A percentile compares a stretch with the other conserved stretches of the same genome.
phyloP scores from a whole-genome alignment of 2,329 filamentous ascomycete genomes.

The Colletotrichum sidae region DNA sequence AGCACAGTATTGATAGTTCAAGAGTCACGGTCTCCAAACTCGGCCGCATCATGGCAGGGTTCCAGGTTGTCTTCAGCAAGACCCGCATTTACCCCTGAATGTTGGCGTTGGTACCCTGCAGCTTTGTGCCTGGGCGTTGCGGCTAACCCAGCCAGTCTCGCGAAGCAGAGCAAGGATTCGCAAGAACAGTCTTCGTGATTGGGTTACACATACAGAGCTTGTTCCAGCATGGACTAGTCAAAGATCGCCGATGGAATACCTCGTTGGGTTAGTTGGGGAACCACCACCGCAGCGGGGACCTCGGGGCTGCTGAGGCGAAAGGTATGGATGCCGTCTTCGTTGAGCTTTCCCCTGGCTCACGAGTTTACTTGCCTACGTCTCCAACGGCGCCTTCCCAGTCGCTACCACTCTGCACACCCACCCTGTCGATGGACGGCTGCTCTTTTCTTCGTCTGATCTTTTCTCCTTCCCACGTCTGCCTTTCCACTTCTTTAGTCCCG shows the following conservation, averaged over 20 bases:
- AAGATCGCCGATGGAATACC: slow-evolving; percentile 38
- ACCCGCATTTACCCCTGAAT: slow-evolving; percentile 43
- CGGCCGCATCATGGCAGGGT: slow-evolving; percentile 14
- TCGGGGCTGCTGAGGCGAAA: slow-evolving; percentile 12
- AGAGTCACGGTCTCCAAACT: slow-evolving; percentile 12
- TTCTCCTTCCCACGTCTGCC: slow-evolving; percentile 35
- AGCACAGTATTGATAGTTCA: slow-evolving; percentile 27
- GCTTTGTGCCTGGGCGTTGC: slow-evolving; percentile 13
- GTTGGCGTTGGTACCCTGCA: slow-evolving; percentile 34
- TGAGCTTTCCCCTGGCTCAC: slow-evolving; percentile 13
- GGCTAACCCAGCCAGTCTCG: slow-evolving; percentile 27
- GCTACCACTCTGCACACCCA: neutral
- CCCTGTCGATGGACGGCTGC: slow-evolving; percentile 9
- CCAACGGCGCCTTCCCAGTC: neutral
- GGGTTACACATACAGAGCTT: slow-evolving; percentile 29
- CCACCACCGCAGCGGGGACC: slow-evolving; percentile 7
- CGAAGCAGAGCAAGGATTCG: slow-evolving; percentile 4
- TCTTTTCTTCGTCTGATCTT: slow-evolving; percentile 41
- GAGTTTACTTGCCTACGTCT: slow-evolving; percentile 6
- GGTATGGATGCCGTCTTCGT: slow-evolving; percentile 15
- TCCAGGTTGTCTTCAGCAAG: slow-evolving; percentile 34
- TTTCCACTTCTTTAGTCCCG: slow-evolving; percentile 22
- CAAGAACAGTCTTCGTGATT: slow-evolving; percentile 32
- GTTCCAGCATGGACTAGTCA: slow-evolving; percentile 37
- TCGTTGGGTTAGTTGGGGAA: slow-evolving; percentile 33